phyloP scores from a whole-genome alignment of 139 green algal genomes.

The Coelastrella sp. region DNA sequence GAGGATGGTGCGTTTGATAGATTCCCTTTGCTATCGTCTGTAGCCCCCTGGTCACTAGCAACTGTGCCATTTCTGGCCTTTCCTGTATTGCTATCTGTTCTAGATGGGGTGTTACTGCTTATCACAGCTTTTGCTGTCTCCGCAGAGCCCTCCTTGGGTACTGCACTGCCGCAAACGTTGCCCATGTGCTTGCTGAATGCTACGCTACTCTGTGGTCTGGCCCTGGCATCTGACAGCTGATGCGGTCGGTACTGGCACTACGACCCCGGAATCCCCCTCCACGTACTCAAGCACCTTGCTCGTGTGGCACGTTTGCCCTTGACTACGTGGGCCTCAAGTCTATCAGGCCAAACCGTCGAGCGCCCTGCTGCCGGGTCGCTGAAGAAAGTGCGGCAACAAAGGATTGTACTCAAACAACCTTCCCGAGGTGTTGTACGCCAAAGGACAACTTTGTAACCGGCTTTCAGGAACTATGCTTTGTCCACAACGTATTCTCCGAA shows the following conservation, averaged over 20 bases:
- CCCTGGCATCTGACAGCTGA: not conserved
- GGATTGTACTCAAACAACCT: too few relatives aligned
- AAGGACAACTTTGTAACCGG: too few relatives aligned
- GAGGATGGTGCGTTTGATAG: not conserved
- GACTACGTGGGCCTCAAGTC: too few relatives aligned
- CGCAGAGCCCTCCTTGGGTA: not conserved
- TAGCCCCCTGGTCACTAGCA: too few relatives aligned
- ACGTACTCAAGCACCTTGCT: not conserved
- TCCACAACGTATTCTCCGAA: too few relatives aligned
- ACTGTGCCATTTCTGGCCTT: not conserved
- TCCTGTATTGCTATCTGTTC: not conserved
- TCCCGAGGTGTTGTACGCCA: too few relatives aligned
- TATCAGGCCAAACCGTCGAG: too few relatives aligned
- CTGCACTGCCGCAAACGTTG: slow-evolving; percentile 29
- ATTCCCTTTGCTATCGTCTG: not conserved
- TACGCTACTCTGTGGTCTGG: not conserved
- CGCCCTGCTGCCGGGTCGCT: too few relatives aligned
- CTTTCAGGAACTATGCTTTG: too few relatives aligned
- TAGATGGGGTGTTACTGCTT: not conserved
- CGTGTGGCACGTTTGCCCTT: too few relatives aligned
- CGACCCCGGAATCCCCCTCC: too few relatives aligned
- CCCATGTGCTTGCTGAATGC: slow-evolving; percentile 4
- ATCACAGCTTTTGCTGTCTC: not conserved
- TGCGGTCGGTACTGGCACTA: not conserved
- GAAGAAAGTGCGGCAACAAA: too few relatives aligned